Conservation (phyloP, 202 grass and related monocot genomes). For the Carex arenaria region DNA sequence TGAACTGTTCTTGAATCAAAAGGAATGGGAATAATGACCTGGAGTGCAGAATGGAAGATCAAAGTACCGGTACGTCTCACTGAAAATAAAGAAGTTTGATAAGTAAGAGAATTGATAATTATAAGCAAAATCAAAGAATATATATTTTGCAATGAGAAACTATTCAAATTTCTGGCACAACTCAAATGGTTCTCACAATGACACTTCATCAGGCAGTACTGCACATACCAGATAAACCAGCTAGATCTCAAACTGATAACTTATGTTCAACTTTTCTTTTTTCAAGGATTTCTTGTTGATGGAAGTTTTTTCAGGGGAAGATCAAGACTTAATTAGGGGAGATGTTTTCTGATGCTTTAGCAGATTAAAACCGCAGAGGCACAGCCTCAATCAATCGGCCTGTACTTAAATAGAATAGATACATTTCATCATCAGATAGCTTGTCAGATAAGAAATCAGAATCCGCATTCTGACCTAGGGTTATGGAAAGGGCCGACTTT, state of each 20-base stretch:
- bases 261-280: background rate
- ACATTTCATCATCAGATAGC: background rate
- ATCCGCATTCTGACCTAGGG: conserved; percentile 59
- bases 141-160: background rate
- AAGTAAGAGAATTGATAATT: conserved; percentile 13
- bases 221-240: background rate
- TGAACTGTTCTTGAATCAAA: background rate
- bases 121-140: background rate
- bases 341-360: background rate
- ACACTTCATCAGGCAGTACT: background rate
- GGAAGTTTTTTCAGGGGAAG: background rate
- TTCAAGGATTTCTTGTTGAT: too few species aligned
- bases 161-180: background rate
- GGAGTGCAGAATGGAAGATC: conserved; percentile 94
- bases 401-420: background rate
- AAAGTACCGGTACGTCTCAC: conserved; percentile 94
- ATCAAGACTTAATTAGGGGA: background rate
- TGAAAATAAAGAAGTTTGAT: conserved; percentile 23
- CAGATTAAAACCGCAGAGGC: background rate
- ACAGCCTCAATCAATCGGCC: background rate
- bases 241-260: background rate
- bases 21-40: conserved; percentile 36
- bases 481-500: conserved; percentile 98
- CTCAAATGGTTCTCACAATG: background rate
- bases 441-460: background rate